A percentile compares a stretch with the other conserved stretches of the same genome.
phyloP scores from a whole-genome alignment of 2,329 filamentous ascomycete genomes.

The Shiraia sp. region DNA sequence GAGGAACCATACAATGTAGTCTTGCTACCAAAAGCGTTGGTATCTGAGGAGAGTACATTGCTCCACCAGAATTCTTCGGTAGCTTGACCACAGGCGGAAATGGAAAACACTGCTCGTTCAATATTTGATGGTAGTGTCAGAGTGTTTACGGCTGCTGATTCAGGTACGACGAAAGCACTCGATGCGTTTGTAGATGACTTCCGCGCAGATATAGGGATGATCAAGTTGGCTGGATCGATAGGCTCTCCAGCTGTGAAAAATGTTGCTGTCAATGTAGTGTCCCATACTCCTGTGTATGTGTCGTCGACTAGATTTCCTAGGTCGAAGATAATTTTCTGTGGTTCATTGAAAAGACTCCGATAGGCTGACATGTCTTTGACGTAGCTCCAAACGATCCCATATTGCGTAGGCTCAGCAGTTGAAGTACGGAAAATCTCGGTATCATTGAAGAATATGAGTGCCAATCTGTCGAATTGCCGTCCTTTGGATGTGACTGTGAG shows the following conservation, averaged over 20 bases:
- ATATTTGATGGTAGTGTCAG: conserved; percentile 68
- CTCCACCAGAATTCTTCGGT: conserved; percentile 86
- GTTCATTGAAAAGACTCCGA: conserved; percentile 66
- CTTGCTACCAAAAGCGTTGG: conserved; percentile 60
- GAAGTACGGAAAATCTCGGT: conserved; percentile 82
- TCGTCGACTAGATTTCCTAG: conserved; percentile 70
- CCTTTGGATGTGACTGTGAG: conserved; percentile 74
- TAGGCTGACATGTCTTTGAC: conserved; percentile 79
- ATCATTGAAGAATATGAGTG: conserved; percentile 74
- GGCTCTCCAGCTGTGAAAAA: conserved; percentile 63
- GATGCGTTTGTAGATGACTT: conserved; percentile 55
- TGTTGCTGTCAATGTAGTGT: conserved; percentile 73
- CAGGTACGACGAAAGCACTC: conserved; percentile 71
- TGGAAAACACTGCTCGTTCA: conserved; percentile 71
- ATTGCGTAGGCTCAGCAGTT: conserved; percentile 74
- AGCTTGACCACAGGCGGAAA: conserved; percentile 77
- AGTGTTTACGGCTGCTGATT: conserved; percentile 61
- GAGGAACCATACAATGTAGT: conserved; percentile 68
- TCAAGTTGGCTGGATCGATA: conserved; percentile 60
- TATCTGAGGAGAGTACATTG: conserved; percentile 69
- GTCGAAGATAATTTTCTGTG: conserved; percentile 79
- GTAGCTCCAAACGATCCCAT: conserved; percentile 76
- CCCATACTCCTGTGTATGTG: conserved; percentile 73
- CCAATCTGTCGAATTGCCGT: conserved; percentile 76
- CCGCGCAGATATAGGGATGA: conserved; percentile 67